Conservation (phyloP, 140 eudicot species). For the Stevia rebaudiana region DNA sequence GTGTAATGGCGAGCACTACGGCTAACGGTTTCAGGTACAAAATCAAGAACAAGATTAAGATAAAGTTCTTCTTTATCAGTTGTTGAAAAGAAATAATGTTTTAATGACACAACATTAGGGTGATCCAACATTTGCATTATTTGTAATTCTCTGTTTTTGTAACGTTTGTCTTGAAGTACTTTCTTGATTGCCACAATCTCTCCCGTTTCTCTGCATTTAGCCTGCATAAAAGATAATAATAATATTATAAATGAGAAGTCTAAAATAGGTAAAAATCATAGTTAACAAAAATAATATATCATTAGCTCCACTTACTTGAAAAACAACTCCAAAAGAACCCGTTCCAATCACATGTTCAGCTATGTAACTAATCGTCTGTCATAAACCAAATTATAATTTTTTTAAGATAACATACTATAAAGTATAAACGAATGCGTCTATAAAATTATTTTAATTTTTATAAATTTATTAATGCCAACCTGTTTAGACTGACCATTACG, state of each 20-base stretch:
- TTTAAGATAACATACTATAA: background rate
- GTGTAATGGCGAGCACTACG: slow-evolving; percentile 75
- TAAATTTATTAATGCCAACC: slow-evolving; percentile 37
- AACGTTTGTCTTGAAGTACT: slow-evolving; percentile 95
- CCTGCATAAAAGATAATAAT: slow-evolving; percentile 34
- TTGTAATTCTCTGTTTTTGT: slow-evolving; percentile 89
- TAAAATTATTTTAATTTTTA: no score
- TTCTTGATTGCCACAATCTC: slow-evolving; percentile 90
- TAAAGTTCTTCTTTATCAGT: slow-evolving; percentile 78
- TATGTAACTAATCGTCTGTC: slow-evolving; percentile 71
- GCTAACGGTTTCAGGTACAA: slow-evolving; percentile 86
- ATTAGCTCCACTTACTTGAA: slow-evolving; percentile 52
- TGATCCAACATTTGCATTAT: slow-evolving; percentile 95
- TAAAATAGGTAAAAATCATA: background rate
- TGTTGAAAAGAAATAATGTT: slow-evolving; percentile 78
- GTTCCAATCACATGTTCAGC: slow-evolving; percentile 96
- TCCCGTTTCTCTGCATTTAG: slow-evolving; percentile 90
- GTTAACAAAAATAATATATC: background rate
- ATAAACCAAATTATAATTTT: slow-evolving; percentile 17
- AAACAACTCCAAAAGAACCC: slow-evolving; percentile 91
- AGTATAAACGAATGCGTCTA: no score
- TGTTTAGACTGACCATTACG: slow-evolving; percentile 85
- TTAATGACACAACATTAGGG: slow-evolving; percentile 78
- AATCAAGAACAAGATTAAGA: slow-evolving; percentile 86
- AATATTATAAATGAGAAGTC: background rate